phyloP scores from a whole-genome alignment of 1,284 basidiomycete genomes.

The Hortiboletus rubellus region DNA sequence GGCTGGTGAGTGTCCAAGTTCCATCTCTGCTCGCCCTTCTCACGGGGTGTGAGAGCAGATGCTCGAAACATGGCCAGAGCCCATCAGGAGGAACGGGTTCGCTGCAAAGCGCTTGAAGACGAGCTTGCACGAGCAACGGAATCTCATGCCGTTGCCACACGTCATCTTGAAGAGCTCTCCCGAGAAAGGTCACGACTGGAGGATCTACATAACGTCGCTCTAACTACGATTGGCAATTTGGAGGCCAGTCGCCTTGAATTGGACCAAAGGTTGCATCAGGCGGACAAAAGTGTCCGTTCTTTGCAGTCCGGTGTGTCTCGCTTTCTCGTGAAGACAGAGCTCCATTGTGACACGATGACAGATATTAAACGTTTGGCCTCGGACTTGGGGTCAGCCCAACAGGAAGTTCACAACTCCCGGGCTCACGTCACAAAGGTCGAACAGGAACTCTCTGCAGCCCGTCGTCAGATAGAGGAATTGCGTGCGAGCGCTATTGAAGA shows the following conservation, averaged over 20 bases:
- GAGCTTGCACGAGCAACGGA: slow-evolving; percentile 21
- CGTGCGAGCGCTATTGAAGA: slow-evolving; percentile 12
- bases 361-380: slow-evolving; percentile 20
- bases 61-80: slow-evolving; percentile 4
- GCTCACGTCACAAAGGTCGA: slow-evolving; percentile 20
- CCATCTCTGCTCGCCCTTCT: background rate
- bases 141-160: slow-evolving; percentile 7
- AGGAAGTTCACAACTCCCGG: slow-evolving; percentile 7
- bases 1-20: slow-evolving; percentile 12
- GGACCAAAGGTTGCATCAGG: slow-evolving; percentile 13
- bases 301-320: slow-evolving; percentile 23
- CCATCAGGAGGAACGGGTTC: slow-evolving; percentile 22
- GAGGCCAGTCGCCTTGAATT: slow-evolving; percentile 11
- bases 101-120: slow-evolving; percentile 17
- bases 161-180: slow-evolving; percentile 20
- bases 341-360: slow-evolving; percentile 12
- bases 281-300: slow-evolving; percentile 9
- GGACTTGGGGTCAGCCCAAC: slow-evolving; percentile 20
- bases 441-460: slow-evolving; percentile 23
- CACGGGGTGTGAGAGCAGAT: slow-evolving; percentile 11
- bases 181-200: slow-evolving; percentile 34
- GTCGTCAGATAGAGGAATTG: slow-evolving; percentile 21
- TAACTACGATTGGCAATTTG: slow-evolving; percentile 19
- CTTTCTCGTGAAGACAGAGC: background rate
- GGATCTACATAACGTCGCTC: slow-evolving; percentile 21